Evolutionary conservation across 192 early-diverging fungal species (phyloP).

Genomic region (Mortierella claussenii): DNA sequence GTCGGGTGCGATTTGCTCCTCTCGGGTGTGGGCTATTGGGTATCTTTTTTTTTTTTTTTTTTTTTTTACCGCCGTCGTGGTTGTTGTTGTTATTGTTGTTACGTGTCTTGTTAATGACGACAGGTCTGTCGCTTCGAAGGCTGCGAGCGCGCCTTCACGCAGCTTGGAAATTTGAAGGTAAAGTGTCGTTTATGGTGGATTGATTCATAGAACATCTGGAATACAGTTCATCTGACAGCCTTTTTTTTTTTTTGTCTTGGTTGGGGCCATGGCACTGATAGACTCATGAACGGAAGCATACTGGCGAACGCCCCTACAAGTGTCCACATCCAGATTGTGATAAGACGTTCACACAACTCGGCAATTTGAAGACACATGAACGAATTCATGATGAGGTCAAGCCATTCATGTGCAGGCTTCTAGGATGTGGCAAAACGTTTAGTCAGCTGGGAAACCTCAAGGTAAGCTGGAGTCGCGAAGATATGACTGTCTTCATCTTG

Average conservation of each 20-base stretch:
- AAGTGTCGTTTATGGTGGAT: not conserved
- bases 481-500: too few relatives aligned
- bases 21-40: conserved; percentile 16
- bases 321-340: conserved; percentile 74
- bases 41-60: not conserved
- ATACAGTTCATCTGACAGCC: not conserved
- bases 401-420: conserved; percentile 75
- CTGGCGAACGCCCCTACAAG: conserved; percentile 34
- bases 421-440: conserved; percentile 77
- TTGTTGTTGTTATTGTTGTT: not conserved
- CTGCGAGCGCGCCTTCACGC: conserved; percentile 79
- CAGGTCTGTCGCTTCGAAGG: conserved; percentile 74
- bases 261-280: not conserved
- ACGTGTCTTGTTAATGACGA: conserved; percentile 15
- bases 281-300: conserved; percentile 42
- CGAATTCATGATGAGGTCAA: conserved; percentile 80
- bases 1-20: conserved; percentile 22
- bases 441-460: conserved; percentile 80
- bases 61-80: conserved; percentile 17
- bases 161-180: conserved; percentile 75
- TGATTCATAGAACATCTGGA: not conserved
- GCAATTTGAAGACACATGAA: conserved; percentile 83
- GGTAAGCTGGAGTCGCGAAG: conserved; percentile 25
- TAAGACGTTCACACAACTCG: conserved; percentile 80
- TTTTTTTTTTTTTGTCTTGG: too few relatives aligned